A percentile compares a stretch with the other conserved stretches of the same genome.
Evolutionary conservation across 148 eudicot genomes (phyloP).

Genomic region (Linanthus parryae): DNA sequence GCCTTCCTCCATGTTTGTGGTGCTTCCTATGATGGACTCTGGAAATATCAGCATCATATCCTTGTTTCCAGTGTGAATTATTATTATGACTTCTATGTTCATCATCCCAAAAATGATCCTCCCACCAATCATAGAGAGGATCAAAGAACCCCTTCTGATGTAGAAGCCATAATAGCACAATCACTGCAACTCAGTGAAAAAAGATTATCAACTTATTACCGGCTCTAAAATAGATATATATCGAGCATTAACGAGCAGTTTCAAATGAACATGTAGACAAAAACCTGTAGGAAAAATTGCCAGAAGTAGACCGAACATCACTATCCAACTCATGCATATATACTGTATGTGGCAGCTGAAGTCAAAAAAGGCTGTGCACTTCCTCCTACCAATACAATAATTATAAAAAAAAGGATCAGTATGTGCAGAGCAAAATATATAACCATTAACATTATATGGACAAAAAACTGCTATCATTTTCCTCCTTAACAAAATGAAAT

Average conservation of each 20-base stretch:
- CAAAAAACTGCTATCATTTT: no score
- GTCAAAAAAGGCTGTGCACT: constrained; percentile 78
- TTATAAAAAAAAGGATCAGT: constrained; percentile 1
- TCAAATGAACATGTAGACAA: background rate
- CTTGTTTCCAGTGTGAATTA: constrained; percentile 29
- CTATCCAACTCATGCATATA: constrained; percentile 87
- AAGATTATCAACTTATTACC: background rate
- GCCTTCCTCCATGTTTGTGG: constrained; percentile 25
- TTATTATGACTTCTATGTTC: no score
- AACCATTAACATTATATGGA: no score
- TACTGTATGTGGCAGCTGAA: constrained; percentile 90
- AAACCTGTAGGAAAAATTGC: constrained; percentile 85
- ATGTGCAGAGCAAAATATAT: background rate
- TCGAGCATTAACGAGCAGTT: background rate
- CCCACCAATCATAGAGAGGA: constrained; percentile 96
- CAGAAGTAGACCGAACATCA: constrained; percentile 66
- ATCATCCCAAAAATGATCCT: constrained; percentile 46
- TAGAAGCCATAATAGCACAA: constrained; percentile 81
- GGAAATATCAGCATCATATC: constrained; percentile 18
- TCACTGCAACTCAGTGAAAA: constrained; percentile 34
- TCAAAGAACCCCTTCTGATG: constrained; percentile 94
- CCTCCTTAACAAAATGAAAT: no score
- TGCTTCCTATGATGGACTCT: constrained; percentile 25
- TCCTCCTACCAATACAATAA: constrained; percentile 45
- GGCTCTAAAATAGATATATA: background rate